Evolutionary conservation across 2,329 filamentous ascomycete genomes (phyloP).

Genomic region (Metarhizium brunneum): DNA sequence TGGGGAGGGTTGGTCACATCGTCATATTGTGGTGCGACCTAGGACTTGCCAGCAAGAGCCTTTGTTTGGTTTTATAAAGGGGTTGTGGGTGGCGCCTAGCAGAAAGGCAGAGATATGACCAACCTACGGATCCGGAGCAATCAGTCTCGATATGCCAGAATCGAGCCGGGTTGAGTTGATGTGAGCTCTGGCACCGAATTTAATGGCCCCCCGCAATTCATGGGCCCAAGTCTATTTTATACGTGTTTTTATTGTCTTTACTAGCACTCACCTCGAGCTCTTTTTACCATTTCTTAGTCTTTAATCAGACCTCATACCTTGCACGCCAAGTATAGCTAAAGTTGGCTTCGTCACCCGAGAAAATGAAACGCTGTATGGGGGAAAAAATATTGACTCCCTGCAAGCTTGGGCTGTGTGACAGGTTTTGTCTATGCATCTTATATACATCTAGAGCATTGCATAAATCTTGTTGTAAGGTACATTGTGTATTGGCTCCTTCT

Average conservation of each 20-base stretch:
- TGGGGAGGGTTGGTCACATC: constrained; percentile 10
- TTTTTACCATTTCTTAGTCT: constrained; percentile 26
- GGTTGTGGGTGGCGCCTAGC: constrained; percentile 8
- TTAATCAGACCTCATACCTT: constrained; percentile 28
- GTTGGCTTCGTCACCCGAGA: constrained; percentile 18
- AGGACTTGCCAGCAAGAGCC: constrained; percentile 7
- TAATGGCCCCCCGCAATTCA: background rate
- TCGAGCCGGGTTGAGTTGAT: background rate
- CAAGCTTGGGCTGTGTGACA: background rate
- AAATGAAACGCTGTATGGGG: constrained; percentile 5
- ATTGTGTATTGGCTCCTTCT: background rate
- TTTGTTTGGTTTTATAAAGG: constrained; percentile 12
- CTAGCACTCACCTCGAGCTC: constrained; percentile 26
- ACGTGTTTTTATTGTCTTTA: constrained; percentile 25
- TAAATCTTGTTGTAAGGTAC: background rate
- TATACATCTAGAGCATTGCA: background rate
- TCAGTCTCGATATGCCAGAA: background rate
- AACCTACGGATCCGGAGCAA: background rate
- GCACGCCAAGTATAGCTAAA: constrained; percentile 18
- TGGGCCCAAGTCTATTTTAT: constrained; percentile 12
- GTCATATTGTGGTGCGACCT: constrained; percentile 10
- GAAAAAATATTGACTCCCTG: background rate
- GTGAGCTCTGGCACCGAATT: background rate
- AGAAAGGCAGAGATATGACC: background rate
- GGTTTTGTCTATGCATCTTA: background rate